Conservation (phyloP, 106 monocot genomes). For the Dendrobium huoshanense region DNA sequence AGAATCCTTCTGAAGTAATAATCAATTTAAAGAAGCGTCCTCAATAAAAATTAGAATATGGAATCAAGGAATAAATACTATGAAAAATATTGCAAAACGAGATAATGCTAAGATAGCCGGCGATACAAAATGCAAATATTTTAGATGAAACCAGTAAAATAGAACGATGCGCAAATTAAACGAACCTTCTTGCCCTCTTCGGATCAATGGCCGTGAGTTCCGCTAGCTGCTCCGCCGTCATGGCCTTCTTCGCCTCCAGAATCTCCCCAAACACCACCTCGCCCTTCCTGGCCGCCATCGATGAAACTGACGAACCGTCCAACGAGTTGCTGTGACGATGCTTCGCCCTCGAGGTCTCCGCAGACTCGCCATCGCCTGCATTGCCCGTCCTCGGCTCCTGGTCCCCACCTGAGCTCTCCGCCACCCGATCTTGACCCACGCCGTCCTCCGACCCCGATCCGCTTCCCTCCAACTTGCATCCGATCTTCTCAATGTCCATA, state of each 20-base stretch:
- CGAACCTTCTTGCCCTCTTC: constrained; percentile 77
- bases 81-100: neutral
- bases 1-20: too few relatives aligned
- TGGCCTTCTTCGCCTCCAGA: constrained; percentile 90
- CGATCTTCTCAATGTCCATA: constrained; percentile 87
- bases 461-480: constrained; percentile 33
- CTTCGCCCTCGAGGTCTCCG: constrained; percentile 24
- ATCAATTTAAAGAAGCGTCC: too few relatives aligned
- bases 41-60: too few relatives aligned
- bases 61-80: neutral
- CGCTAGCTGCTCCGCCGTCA: constrained; percentile 73
- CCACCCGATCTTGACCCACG: constrained; percentile 19
- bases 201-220: constrained; percentile 73
- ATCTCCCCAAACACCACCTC: constrained; percentile 45
- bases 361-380: neutral
- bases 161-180: neutral
- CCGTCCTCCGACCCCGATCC: constrained; percentile 50
- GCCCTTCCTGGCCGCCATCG: constrained; percentile 6
- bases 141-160: too few relatives aligned
- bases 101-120: neutral
- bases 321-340: constrained; percentile 70
- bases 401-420: constrained; percentile 23
- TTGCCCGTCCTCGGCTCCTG: constrained; percentile 10
- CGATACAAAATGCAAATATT: neutral
- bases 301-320: constrained; percentile 45